Conservation (phyloP, 345 rosid species). For the Rhodomyrtus tomentosa region DNA sequence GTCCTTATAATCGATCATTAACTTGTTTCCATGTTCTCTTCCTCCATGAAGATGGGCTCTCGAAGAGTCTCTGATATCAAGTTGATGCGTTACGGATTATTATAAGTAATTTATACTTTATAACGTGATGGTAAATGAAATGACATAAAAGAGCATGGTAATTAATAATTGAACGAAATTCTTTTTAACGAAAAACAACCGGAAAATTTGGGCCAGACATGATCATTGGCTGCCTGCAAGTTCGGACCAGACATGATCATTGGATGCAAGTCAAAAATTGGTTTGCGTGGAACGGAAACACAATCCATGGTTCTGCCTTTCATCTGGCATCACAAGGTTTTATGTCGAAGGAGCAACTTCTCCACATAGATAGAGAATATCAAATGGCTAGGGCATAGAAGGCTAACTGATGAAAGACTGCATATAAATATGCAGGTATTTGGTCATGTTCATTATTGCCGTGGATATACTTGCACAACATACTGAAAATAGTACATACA, state of each 20-base stretch:
- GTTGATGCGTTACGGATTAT: too few relatives aligned
- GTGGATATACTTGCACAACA: not conserved
- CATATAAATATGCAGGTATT: not conserved
- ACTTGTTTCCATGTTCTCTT: too few relatives aligned
- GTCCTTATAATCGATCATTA: too few relatives aligned
- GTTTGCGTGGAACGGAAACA: not conserved
- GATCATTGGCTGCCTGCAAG: rapidly evolving
- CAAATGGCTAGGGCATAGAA: not conserved
- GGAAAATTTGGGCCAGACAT: too few relatives aligned
- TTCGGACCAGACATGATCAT: not conserved
- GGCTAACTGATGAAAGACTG: not conserved
- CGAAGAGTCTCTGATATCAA: too few relatives aligned
- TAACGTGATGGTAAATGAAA: too few relatives aligned
- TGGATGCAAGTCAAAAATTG: not conserved
- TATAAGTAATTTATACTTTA: too few relatives aligned
- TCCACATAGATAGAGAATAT: not conserved
- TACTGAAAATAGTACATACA: not conserved
- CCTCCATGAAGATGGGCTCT: too few relatives aligned
- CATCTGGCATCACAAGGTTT: not conserved
- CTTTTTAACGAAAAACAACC: too few relatives aligned
- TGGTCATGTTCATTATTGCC: not conserved
- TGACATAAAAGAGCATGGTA: too few relatives aligned
- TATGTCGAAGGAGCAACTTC: not conserved
- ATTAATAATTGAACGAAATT: too few relatives aligned
- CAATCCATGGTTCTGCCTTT: not conserved